Conservation (phyloP, 2,329 filamentous ascomycete species). For the Fusarium chaquense region DNA sequence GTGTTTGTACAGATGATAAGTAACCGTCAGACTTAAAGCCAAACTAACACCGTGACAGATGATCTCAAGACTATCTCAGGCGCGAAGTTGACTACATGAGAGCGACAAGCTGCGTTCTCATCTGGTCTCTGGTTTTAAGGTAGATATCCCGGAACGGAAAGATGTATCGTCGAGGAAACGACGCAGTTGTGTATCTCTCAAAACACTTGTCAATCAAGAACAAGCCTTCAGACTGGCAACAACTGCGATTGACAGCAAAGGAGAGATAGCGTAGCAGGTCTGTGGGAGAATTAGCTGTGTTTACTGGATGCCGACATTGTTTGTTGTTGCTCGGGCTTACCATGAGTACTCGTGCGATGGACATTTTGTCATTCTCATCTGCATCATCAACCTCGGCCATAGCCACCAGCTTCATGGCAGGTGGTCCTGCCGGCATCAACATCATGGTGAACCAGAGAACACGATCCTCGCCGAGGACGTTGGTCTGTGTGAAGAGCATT, state of each 20-base stretch:
- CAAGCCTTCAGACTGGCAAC: constrained; percentile 35
- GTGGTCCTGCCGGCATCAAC: constrained; percentile 30
- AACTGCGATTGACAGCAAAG: constrained; percentile 27
- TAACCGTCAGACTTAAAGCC: not conserved
- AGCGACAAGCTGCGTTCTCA: too few relatives aligned
- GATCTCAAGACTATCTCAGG: not conserved
- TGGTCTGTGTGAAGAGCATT: constrained; percentile 21
- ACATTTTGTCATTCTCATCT: constrained; percentile 36
- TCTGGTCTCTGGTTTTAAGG: too few relatives aligned
- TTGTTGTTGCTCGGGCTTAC: not conserved
- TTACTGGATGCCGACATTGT: rapidly evolving
- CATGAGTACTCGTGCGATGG: constrained; percentile 29
- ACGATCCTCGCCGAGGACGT: constrained; percentile 15
- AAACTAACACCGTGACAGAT: not conserved
- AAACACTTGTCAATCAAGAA: not conserved
- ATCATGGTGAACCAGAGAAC: constrained; percentile 36
- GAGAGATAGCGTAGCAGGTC: constrained; percentile 32
- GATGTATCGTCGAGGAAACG: not conserved
- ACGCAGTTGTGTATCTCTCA: not conserved
- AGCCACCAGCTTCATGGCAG: constrained; percentile 32
- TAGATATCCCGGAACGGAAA: not conserved
- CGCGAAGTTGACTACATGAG: too few relatives aligned
- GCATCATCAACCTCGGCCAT: constrained; percentile 35
- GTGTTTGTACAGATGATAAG: not conserved
- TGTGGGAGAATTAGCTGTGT: not conserved